Conservation (phyloP, 441 rosid species). For the Euphorbia celastroides region DNA sequence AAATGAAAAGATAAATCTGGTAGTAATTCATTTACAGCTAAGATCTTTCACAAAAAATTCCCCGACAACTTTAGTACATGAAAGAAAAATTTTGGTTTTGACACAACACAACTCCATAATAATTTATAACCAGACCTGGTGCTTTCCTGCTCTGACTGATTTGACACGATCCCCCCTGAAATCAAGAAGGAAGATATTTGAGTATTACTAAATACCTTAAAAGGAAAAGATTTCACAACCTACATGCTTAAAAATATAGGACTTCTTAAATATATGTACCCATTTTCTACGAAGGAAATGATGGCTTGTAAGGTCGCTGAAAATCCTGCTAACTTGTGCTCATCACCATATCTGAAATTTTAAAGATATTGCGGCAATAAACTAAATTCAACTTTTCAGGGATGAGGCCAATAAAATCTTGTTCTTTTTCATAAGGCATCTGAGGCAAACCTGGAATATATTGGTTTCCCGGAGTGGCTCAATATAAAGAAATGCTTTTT, state of each 20-base stretch:
- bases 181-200: constrained; percentile 21
- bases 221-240: neutral
- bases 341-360: constrained; percentile 83
- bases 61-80: neutral
- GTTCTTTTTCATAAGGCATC: constrained; percentile 1
- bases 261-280: constrained; percentile 41
- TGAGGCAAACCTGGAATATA: constrained; percentile 74
- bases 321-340: constrained; percentile 94
- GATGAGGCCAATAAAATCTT: neutral
- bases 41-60: neutral
- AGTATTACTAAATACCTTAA: constrained; percentile 8
- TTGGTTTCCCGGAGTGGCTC: constrained; percentile 98
- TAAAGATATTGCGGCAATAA: neutral
- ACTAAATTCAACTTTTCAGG: neutral
- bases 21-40: neutral
- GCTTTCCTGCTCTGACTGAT: constrained; percentile 89
- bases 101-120: neutral
- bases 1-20: neutral
- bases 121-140: constrained; percentile 52
- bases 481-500: constrained; percentile 92
- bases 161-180: constrained; percentile 82
- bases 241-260: neutral
- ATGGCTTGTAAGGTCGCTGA: constrained; percentile 98
- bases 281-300: constrained; percentile 95
- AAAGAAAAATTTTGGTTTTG: neutral